Conservation (phyloP, 2,329 filamentous ascomycete species). For the Colletotrichum lupini region DNA sequence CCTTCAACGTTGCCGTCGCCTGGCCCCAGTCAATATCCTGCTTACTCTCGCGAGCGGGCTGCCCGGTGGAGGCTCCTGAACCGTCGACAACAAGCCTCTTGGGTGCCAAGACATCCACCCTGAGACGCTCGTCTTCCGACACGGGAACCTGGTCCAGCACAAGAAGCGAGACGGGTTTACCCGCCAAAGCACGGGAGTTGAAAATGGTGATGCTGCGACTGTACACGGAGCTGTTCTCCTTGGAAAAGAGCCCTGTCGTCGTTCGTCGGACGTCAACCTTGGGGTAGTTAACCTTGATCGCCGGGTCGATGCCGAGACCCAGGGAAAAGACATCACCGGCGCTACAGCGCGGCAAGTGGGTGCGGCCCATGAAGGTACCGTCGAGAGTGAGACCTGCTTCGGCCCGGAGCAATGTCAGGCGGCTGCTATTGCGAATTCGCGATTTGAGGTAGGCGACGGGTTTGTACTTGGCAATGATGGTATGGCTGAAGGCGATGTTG, state of each 20-base stretch:
- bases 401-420: slow-evolving; percentile 66
- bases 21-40: slow-evolving; percentile 62
- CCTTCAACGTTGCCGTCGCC: slow-evolving; percentile 63
- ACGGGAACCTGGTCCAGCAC: slow-evolving; percentile 71
- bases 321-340: slow-evolving; percentile 65
- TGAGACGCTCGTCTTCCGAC: slow-evolving; percentile 69
- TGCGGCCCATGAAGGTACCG: slow-evolving; percentile 69
- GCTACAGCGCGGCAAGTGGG: slow-evolving; percentile 64
- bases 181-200: slow-evolving; percentile 57
- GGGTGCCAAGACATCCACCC: slow-evolving; percentile 62
- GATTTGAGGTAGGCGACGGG: slow-evolving; percentile 70
- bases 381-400: slow-evolving; percentile 70
- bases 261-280: slow-evolving; percentile 64
- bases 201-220: slow-evolving; percentile 59
- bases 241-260: slow-evolving; percentile 63
- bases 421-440: slow-evolving; percentile 65
- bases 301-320: slow-evolving; percentile 69
- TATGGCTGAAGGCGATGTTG: slow-evolving; percentile 64
- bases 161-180: slow-evolving; percentile 56
- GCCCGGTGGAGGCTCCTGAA: slow-evolving; percentile 49
- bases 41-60: slow-evolving; percentile 41
- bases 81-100: slow-evolving; percentile 56
- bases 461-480: slow-evolving; percentile 70
- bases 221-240: slow-evolving; percentile 64
- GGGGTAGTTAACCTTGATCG: slow-evolving; percentile 65